Evolutionary conservation across 805 yeast species (phyloP), one percentile per base, ranked within the genome.

Genomic region (Kodamaea jinghongensis): DNA sequence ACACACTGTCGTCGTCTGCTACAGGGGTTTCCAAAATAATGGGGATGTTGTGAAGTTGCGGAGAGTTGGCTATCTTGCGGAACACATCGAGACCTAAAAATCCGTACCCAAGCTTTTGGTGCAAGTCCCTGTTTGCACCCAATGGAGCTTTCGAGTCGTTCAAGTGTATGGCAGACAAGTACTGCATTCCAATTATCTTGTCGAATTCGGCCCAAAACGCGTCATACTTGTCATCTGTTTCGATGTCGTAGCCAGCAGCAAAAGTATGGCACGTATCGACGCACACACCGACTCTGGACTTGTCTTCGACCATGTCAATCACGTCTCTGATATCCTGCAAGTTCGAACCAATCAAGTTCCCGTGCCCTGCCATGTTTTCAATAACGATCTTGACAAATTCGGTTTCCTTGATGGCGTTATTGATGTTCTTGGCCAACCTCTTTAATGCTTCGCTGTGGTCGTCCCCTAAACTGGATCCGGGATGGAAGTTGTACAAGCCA

Each of bases 341-440:
- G 30, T 76, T 70, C 3, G 91, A 82, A 1, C 98, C 99, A 30
- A 93, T 83, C 44, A 91, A 73, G 46, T 86, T 83, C 2, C 96
- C 96, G 51, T 88, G 95, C 7, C 99, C 99, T 1, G 99, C 96
- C 99, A 93, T 93, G 56, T 91, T 93, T 55, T 93, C 99, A 43
- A 93, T 72, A 9, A 93, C 95, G 31, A 93, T 81, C 54, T 83
- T 90, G 23, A 93, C 98, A 55, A 79, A 83, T 5, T 65, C 52
- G 0, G 99, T 93, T 41, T 78, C 79, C 17, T 63, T 61, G 35
- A 86, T 82, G 4, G 96, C 97, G 34, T 65, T 71, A 59, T 93
- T 91, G 47, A 93, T 81, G 49, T 84, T 83, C 16, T 71, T 69
- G 0, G 98, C 98, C 47, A 93, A 67, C 42, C 80, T 77, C 38